Percentiles rank a stretch among this genome's conserved stretches.
Conservation (phyloP, 2,329 filamentous ascomycete species). For the Sclerotinia borealis region DNA sequence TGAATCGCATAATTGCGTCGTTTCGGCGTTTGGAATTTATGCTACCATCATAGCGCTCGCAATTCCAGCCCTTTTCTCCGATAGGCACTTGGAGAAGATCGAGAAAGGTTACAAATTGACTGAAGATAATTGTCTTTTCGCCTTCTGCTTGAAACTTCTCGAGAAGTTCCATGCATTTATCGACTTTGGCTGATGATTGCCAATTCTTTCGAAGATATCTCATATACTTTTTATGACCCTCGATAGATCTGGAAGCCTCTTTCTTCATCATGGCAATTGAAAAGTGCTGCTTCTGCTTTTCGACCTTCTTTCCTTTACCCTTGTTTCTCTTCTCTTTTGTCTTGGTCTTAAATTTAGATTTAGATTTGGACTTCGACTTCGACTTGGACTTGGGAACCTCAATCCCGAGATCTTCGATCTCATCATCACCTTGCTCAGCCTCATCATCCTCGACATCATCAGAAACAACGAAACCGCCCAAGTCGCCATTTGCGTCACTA, state of each 20-base stretch:
- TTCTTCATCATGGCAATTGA: conserved; percentile 62
- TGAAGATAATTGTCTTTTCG: conserved; percentile 78
- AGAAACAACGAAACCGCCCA: conserved; percentile 51
- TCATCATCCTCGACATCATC: conserved; percentile 35
- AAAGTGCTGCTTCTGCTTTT: conserved; percentile 34
- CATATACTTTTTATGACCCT: conserved; percentile 64
- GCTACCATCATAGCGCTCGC: conserved; percentile 67
- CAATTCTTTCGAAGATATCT: conserved; percentile 66
- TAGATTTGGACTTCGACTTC: conserved; percentile 34
- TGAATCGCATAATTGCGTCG: conserved; percentile 60
- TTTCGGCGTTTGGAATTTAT: conserved; percentile 64
- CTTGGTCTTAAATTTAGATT: conserved; percentile 37
- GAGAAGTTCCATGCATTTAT: conserved; percentile 61
- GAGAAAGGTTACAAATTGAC: conserved; percentile 72
- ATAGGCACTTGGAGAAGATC: conserved; percentile 73
- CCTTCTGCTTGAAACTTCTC: conserved; percentile 36
- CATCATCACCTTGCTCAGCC: conserved; percentile 31
- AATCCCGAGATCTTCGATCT: conserved; percentile 29
- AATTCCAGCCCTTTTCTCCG: conserved; percentile 43
- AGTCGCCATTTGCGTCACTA: conserved; percentile 35
- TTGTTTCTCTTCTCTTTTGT: conserved; percentile 32
- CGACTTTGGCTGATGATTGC: conserved; percentile 69
- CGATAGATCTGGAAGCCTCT: conserved; percentile 56
- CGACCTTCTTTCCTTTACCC: conserved; percentile 27
- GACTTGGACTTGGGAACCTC: conserved; percentile 24